Conservation (phyloP, 768 basidiomycete species). For the Boletus subparvulus region DNA sequence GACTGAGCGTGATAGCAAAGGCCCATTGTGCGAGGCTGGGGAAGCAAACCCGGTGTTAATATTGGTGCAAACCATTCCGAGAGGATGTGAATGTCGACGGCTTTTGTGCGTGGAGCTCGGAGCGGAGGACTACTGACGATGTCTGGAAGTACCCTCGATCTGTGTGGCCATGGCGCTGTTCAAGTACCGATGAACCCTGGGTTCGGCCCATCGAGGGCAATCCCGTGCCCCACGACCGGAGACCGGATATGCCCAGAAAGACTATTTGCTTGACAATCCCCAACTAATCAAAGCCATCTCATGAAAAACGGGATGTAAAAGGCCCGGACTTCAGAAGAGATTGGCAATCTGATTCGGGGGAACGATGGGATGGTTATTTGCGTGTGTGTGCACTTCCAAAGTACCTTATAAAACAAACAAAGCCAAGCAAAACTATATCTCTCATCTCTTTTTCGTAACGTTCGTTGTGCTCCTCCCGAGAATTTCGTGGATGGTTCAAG, state of each 20-base stretch:
- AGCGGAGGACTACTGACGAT: background rate
- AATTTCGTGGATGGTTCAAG: background rate
- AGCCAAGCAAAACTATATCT: slow-evolving; percentile 4
- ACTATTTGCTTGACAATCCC: too few species aligned
- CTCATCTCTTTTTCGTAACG: background rate
- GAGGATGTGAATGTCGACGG: too few species aligned
- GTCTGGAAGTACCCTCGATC: background rate
- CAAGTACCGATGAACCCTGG: background rate
- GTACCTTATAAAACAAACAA: slow-evolving; percentile 18
- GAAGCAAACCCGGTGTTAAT: background rate
- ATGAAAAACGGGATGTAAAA: background rate
- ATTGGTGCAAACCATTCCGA: background rate
- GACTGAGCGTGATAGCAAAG: background rate
- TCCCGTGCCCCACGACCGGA: background rate
- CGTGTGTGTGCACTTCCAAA: slow-evolving; percentile 2
- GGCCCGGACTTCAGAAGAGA: background rate
- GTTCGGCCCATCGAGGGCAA: background rate
- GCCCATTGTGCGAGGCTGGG: background rate
- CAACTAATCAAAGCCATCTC: background rate
- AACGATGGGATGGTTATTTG: slow-evolving; percentile 14
- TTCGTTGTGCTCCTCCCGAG: background rate
- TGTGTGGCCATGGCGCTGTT: background rate
- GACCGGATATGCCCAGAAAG: background rate
- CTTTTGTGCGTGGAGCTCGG: background rate
- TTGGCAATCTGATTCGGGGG: too few species aligned